Evolutionary conservation across 441 rosid species (phyloP), one percentile per base, ranked within the genome.

Genomic region (Erodium moschatum): DNA sequence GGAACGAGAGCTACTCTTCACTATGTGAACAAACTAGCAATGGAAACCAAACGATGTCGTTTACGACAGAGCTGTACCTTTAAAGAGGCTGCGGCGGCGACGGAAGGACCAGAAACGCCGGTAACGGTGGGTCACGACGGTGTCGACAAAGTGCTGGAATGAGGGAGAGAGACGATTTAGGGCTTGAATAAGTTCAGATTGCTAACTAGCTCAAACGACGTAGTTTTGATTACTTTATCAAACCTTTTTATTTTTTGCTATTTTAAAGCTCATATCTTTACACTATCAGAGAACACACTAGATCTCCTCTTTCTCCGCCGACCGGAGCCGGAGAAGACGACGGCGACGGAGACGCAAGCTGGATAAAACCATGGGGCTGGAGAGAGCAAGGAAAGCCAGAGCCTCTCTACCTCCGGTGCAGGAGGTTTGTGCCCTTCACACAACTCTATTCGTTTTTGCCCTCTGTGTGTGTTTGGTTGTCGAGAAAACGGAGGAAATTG

Each of bases 381-480:
- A 86, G 73, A 87, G 90, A 75, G 71, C 69, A 46, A 85, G 77
- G 70, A 84, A 21, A 60, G 33, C 31, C 64, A 60, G 83, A 69
- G 74, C 75, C 5, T 64, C 73, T 50, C 80, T 90, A 8, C 97
- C 94, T 80, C 96, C 92, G 65, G 96, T 77, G 71, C 91, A 83
- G 78, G 87, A 90, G 94, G 98, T 9, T 63, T 29, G 40, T 20
- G 21, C 18, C 2, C 10, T 44, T 35, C 9, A 35, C 40, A 35
- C 9, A 35, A 35, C 40, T 11, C 15, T 27, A 15, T 21, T 35
- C 58, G 1, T 20, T 3, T 11, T 19, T 42, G 48, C 7, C 10
- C 48, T 42, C 6, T 58, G 13, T 19, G 29, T 8, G 24, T 48
- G 63, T 74, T 73, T 67, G 74, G 67, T 68, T 66, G 52, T 63